phyloP scores from a whole-genome alignment of 345 rosid genomes.

The Cardamine occulta region DNA sequence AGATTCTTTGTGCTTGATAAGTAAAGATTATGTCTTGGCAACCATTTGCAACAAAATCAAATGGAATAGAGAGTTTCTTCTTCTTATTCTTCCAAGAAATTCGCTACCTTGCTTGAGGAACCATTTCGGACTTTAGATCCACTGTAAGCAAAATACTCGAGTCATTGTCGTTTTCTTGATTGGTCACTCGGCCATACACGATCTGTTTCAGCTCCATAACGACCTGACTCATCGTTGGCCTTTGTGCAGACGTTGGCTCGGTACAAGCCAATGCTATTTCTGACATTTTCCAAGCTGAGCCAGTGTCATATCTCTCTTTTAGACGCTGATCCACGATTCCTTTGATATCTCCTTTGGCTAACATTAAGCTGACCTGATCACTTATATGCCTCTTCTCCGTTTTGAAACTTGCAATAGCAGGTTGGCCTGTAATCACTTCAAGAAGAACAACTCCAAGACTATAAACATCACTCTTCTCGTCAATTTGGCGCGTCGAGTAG shows the following conservation, averaged over 20 bases:
- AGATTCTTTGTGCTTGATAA: too few species aligned
- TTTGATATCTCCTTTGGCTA: conserved; percentile 46
- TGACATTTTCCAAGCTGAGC: conserved; percentile 2
- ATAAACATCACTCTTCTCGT: conserved; percentile 53
- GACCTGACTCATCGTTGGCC: conserved; percentile 1
- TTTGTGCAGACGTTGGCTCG: neutral
- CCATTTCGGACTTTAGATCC: neutral
- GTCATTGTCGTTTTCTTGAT: neutral
- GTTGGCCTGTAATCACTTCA: conserved; percentile 52
- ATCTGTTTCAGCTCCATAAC: conserved; percentile 16
- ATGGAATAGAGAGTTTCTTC: neutral
- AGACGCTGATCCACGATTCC: conserved; percentile 49
- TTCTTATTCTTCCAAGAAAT: neutral
- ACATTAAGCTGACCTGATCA: conserved; percentile 41
- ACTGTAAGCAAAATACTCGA: neutral
- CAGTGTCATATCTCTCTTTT: conserved; percentile 29
- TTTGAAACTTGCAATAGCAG: conserved; percentile 23
- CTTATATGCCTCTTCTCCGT: conserved; percentile 35
- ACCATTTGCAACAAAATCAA: neutral
- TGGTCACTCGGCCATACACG: neutral
- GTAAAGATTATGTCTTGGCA: neutral
- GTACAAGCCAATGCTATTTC: neutral
- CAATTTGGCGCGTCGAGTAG: conserved; percentile 31
- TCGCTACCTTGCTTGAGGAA: neutral
- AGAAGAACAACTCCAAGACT: conserved; percentile 54